Conservation (phyloP, 2,329 filamentous ascomycete genomes). For the Fusarium nygamai region DNA sequence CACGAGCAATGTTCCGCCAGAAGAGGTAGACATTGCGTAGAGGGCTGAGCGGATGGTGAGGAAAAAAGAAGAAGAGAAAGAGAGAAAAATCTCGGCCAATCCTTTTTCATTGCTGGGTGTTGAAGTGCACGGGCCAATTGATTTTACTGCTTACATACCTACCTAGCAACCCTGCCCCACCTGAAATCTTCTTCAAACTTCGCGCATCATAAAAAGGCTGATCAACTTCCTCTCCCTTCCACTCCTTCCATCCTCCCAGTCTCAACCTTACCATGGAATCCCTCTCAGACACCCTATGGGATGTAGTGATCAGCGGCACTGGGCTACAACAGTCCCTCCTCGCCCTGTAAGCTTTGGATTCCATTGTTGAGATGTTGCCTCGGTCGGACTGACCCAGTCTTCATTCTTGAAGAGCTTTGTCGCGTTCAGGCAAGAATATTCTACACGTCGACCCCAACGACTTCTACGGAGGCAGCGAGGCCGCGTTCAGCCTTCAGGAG, state of each 20-base stretch:
- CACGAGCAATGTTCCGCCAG: constrained; percentile 41
- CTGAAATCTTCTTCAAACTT: constrained; percentile 32
- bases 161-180: constrained; percentile 37
- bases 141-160: neutral
- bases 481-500: constrained; percentile 86
- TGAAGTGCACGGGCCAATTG: constrained; percentile 38
- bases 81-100: constrained; percentile 42
- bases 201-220: constrained; percentile 22
- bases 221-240: constrained; percentile 14
- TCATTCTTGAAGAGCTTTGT: constrained; percentile 77
- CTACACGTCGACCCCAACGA: constrained; percentile 88
- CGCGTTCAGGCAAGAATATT: constrained; percentile 89
- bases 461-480: constrained; percentile 88
- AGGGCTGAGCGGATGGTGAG: constrained; percentile 45
- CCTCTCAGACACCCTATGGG: constrained; percentile 78
- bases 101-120: constrained; percentile 14
- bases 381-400: constrained; percentile 47
- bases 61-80: constrained; percentile 39
- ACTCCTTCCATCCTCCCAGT: constrained; percentile 17
- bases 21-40: constrained; percentile 44
- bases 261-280: constrained; percentile 70
- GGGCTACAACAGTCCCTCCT: constrained; percentile 82
- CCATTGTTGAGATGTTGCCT: constrained; percentile 45
- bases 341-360: constrained; percentile 71
- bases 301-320: constrained; percentile 82